These are phyloP conservation scores for Ilex paraguariensis DNA, from an alignment of 305 asterid genomes.

Conservation along the genomic window DNA sequence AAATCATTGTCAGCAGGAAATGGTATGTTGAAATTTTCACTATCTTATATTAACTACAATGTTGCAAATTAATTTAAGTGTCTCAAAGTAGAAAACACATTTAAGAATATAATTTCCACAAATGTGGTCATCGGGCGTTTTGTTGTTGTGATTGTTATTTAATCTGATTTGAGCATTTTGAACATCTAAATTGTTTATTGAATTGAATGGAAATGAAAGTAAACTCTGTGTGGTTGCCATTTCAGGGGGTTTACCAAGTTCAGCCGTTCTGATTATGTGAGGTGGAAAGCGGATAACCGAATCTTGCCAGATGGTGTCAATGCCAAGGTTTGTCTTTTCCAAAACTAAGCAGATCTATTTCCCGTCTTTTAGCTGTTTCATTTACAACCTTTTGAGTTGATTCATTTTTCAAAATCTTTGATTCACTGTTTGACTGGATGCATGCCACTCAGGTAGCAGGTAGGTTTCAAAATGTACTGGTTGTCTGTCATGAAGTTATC, in stretches of 20 bases:
- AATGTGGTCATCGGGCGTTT: neutral
- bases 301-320: slow-evolving; percentile 47
- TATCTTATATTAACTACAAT: too few species aligned
- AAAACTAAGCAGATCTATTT: too few species aligned
- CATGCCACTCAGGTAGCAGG: too few species aligned
- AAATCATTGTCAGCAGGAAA: slow-evolving; percentile 58
- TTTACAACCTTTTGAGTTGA: neutral
- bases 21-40: slow-evolving; percentile 25
- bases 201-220: too few species aligned
- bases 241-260: slow-evolving; percentile 53
- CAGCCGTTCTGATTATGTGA: slow-evolving; percentile 43
- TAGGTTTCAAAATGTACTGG: too few species aligned
- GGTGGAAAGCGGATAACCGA: slow-evolving; percentile 47
- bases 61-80: too few species aligned
- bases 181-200: neutral
- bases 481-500: too few species aligned
- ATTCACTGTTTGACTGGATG: too few species aligned
- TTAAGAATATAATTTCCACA: too few species aligned
- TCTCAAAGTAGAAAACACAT: too few species aligned
- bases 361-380: too few species aligned
- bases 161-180: neutral
- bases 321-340: slow-evolving; percentile 37
- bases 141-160: neutral
- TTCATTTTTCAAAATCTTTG: too few species aligned
- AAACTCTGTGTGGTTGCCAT: neutral